Conservation (phyloP, 2,329 filamentous ascomycete genomes). For the Fusarium miscanthi region DNA sequence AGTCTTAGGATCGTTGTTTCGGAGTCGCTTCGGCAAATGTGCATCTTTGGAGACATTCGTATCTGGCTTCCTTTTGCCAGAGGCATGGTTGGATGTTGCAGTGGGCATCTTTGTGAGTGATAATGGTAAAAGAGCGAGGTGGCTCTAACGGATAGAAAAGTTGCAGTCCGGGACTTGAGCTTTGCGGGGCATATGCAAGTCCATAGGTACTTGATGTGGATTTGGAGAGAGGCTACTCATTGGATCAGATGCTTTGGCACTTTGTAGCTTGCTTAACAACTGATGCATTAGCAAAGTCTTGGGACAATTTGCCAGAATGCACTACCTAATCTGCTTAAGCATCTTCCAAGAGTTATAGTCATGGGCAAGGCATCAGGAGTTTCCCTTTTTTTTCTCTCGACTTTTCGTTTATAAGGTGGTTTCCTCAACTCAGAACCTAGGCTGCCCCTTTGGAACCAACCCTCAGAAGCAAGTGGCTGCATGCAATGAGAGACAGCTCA, state of each 20-base stretch:
- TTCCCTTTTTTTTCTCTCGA: neutral
- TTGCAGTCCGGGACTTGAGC: constrained; percentile 25
- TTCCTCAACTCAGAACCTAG: neutral
- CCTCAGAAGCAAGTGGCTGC: constrained; percentile 22
- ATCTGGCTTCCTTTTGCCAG: constrained; percentile 36
- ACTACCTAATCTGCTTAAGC: neutral
- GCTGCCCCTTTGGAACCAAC: neutral
- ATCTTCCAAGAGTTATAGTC: neutral
- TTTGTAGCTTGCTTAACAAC: neutral
- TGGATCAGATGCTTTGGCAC: neutral
- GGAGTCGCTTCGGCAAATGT: constrained; percentile 1
- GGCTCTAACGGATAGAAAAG: constrained; percentile 32
- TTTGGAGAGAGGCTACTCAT: neutral
- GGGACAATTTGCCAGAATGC: neutral
- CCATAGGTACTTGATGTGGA: neutral
- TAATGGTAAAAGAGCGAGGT: constrained; percentile 15
- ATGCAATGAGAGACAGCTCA: neutral
- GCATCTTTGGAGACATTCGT: neutral
- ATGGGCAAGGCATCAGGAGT: neutral
- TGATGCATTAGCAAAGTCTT: neutral
- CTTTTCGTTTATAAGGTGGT: neutral
- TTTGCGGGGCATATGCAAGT: constrained; percentile 33
- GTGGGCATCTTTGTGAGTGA: constrained; percentile 30
- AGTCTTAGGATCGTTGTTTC: constrained; percentile 6
- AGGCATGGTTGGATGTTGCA: constrained; percentile 5